Conservation (phyloP, 1,139 yeast genomes). For the Taphrina communis region DNA sequence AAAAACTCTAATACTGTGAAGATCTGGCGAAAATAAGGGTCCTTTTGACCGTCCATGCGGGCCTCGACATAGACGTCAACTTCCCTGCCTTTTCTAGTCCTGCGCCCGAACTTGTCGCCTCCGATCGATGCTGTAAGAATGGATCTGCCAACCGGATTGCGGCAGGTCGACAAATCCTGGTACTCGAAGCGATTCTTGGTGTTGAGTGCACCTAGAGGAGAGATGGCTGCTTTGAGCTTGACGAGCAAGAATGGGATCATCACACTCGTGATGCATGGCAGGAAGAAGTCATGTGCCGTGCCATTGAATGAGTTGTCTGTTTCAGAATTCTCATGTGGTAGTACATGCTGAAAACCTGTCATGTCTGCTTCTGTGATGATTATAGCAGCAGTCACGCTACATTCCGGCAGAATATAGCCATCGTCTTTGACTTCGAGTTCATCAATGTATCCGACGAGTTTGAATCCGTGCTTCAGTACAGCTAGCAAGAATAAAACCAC, state of each 20-base stretch:
- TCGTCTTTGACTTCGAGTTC: not conserved
- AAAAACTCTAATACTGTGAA: not conserved
- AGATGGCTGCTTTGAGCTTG: not conserved
- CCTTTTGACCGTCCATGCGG: not conserved
- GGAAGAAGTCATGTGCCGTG: not conserved
- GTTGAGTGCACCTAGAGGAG: constrained; percentile 11
- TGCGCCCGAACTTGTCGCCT: not conserved
- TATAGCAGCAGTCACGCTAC: constrained; percentile 1
- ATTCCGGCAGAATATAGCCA: constrained; percentile 1
- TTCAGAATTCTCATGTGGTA: not conserved
- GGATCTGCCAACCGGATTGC: not conserved
- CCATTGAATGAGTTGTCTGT: not conserved
- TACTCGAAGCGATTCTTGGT: constrained; percentile 4
- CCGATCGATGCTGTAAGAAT: not conserved
- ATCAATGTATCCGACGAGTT: not conserved
- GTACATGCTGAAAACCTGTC: not conserved
- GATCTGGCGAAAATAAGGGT: constrained; percentile 8
- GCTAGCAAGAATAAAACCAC: not conserved
- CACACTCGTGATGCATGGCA: constrained; percentile 15
- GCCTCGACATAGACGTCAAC: constrained; percentile 5
- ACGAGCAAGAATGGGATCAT: constrained; percentile 9
- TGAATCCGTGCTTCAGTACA: constrained; percentile 3
- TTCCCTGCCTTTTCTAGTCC: constrained; percentile 12
- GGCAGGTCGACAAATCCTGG: not conserved
- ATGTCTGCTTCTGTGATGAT: not conserved